A percentile compares a stretch with the other conserved stretches of the same genome.
These are phyloP conservation scores for Claviceps pazoutovae DNA, from an alignment of 2,329 filamentous ascomycete species.

Conservation along the genomic window DNA sequence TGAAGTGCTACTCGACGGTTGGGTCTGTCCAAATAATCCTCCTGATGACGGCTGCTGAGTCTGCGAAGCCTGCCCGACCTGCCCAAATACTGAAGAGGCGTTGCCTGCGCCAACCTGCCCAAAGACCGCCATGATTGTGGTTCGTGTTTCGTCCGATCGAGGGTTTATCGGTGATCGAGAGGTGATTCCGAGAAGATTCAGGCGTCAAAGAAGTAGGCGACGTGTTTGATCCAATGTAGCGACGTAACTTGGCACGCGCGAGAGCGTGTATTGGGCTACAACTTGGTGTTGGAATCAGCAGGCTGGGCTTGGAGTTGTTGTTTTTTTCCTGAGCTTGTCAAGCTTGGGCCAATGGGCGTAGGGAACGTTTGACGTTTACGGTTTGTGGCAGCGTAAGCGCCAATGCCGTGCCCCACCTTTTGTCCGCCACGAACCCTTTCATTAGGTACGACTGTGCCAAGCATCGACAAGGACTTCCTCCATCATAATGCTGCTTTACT, in stretches of 20 bases:
- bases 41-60: constrained; percentile 3
- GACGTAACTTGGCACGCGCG: neutral
- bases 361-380: neutral
- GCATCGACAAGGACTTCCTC: too few relatives aligned
- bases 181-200: neutral
- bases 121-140: constrained; percentile 21
- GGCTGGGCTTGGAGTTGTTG: neutral
- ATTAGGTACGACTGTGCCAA: too few relatives aligned
- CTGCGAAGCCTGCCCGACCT: constrained; percentile 4
- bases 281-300: neutral
- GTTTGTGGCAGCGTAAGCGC: neutral
- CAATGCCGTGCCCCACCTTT: neutral
- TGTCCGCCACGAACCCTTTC: neutral
- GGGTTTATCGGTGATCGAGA: neutral
- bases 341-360: constrained; percentile 22
- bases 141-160: neutral
- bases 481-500: too few relatives aligned
- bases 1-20: constrained; percentile 1
- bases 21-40: constrained; percentile 4
- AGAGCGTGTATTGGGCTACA: neutral
- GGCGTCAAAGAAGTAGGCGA: neutral
- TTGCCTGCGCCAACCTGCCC: constrained; percentile 15
- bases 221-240: neutral
- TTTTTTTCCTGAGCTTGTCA: constrained; percentile 4
- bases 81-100: constrained; percentile 16